Conservation (phyloP, 2,329 filamentous ascomycete genomes). For the Fusarium compactum region DNA sequence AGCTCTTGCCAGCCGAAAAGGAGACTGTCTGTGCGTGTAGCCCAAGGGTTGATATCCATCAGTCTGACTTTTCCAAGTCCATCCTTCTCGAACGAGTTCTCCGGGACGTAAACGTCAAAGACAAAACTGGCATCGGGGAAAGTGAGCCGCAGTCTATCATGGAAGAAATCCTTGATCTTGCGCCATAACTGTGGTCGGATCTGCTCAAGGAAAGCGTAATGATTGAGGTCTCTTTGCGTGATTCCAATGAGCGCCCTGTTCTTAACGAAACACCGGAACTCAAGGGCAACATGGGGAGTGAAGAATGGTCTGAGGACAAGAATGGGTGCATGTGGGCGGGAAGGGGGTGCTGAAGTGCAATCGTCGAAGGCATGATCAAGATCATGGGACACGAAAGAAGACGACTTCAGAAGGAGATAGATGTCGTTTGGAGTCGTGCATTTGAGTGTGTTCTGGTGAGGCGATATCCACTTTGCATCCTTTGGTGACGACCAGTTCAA, state of each 20-base stretch:
- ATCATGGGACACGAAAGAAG: conserved; percentile 94
- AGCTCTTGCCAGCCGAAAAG: conserved; percentile 93
- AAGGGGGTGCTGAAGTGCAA: conserved; percentile 56
- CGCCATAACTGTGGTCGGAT: conserved; percentile 74
- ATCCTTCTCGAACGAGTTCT: conserved; percentile 64
- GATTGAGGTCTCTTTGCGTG: conserved; percentile 88
- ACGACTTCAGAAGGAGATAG: conserved; percentile 93
- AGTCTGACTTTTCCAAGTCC: conserved; percentile 82
- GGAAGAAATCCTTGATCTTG: conserved; percentile 83
- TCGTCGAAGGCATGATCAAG: conserved; percentile 93
- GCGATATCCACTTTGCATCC: conserved; percentile 93
- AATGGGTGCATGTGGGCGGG: conserved; percentile 73
- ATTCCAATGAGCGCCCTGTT: conserved; percentile 83
- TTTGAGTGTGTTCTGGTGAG: conserved; percentile 87
- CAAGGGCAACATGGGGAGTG: conserved; percentile 87
- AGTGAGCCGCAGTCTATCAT: conserved; percentile 75
- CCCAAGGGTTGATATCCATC: conserved; percentile 97
- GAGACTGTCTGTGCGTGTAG: conserved; percentile 85
- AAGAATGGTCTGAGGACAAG: conserved; percentile 91
- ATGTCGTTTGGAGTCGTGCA: conserved; percentile 91
- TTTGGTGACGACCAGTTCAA: conserved; percentile 98
- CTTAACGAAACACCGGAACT: conserved; percentile 96
- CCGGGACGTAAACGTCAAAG: conserved; percentile 93
- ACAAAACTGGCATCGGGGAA: conserved; percentile 88
- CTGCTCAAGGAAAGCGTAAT: conserved; percentile 81